These are phyloP conservation scores for Pseudofabraea citricarpa DNA, from an alignment of 2,329 filamentous ascomycete species.

Conservation along the genomic window DNA sequence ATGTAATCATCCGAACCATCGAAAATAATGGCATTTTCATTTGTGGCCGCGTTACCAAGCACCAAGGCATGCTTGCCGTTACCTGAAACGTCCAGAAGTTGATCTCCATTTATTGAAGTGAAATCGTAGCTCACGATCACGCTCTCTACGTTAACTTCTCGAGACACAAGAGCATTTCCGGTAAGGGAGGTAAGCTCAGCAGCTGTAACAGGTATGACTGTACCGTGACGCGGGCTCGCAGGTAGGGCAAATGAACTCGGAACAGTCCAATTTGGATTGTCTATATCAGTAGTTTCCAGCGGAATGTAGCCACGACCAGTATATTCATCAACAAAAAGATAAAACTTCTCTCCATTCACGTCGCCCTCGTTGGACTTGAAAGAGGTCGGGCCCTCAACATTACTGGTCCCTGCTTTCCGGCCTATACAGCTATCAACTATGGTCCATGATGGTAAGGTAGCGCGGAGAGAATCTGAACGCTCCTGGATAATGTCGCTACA, in stretches of 20 bases:
- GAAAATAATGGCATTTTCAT: not conserved
- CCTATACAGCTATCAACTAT: slow-evolving; percentile 44
- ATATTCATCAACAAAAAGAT: slow-evolving; percentile 52
- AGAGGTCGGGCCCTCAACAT: slow-evolving; percentile 46
- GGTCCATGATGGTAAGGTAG: slow-evolving; percentile 37
- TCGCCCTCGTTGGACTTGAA: slow-evolving; percentile 47
- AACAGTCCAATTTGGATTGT: slow-evolving; percentile 43
- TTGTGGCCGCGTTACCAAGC: not conserved
- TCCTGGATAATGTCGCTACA: slow-evolving; percentile 52
- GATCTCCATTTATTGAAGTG: not conserved
- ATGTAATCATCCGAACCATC: not conserved
- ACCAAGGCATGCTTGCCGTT: not conserved
- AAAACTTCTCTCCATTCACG: slow-evolving; percentile 46
- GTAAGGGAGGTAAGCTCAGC: slow-evolving; percentile 34
- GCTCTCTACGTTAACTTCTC: not conserved
- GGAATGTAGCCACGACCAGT: slow-evolving; percentile 46
- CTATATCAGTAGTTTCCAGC: slow-evolving; percentile 44
- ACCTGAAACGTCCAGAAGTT: not conserved
- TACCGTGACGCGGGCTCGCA: slow-evolving; percentile 46
- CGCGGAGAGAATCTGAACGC: slow-evolving; percentile 36
- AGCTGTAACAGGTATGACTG: slow-evolving; percentile 46
- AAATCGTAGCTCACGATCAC: not conserved
- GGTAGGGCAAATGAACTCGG: slow-evolving; percentile 41
- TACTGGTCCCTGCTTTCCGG: slow-evolving; percentile 39
- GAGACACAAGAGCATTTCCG: slow-evolving; percentile 17